Evolutionary conservation across 805 yeast species (phyloP).

Genomic region (Wickerhamomyces tratensis): DNA sequence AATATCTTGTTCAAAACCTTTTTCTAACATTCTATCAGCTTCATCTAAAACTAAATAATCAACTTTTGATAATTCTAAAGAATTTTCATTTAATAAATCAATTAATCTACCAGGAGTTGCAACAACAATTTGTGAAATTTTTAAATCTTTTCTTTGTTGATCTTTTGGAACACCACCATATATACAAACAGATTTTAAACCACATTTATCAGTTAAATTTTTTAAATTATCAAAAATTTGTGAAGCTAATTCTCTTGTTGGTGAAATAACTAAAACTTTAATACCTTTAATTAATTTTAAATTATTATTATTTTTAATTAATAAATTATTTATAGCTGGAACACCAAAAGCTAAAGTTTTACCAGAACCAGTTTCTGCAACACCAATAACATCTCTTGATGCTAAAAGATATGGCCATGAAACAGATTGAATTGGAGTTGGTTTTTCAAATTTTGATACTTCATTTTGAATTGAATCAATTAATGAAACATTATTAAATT

Average conservation of each 20-base stretch:
- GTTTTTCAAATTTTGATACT: slow-evolving; percentile 69
- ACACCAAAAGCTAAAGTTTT: slow-evolving; percentile 96
- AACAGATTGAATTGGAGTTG: slow-evolving; percentile 92
- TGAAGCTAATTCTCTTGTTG: slow-evolving; percentile 95
- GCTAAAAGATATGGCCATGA: slow-evolving; percentile 86
- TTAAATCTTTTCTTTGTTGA: slow-evolving; percentile 69
- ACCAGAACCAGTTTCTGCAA: slow-evolving; percentile 98
- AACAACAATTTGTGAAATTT: slow-evolving; percentile 67
- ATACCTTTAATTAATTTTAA: slow-evolving; percentile 34
- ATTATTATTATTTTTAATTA: slow-evolving; percentile 17
- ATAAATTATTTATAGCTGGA: slow-evolving; percentile 79
- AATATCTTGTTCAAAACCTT: slow-evolving; percentile 96
- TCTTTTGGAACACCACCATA: slow-evolving; percentile 98
- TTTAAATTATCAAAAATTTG: slow-evolving; percentile 84
- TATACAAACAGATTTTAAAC: slow-evolving; percentile 68
- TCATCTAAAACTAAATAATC: slow-evolving; percentile 87
- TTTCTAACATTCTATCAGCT: slow-evolving; percentile 98
- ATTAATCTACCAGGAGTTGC: slow-evolving; percentile 98
- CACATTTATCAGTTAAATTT: slow-evolving; percentile 47
- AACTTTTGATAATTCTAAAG: slow-evolving; percentile 57
- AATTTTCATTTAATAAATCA: slow-evolving; percentile 84
- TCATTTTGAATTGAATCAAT: slow-evolving; percentile 39
- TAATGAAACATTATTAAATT: slow-evolving; percentile 54
- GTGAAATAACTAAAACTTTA: slow-evolving; percentile 80
- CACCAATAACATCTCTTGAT: slow-evolving; percentile 86